phyloP scores from a whole-genome alignment of 2,329 filamentous ascomycete species.

The Aureobasidium sp. region DNA sequence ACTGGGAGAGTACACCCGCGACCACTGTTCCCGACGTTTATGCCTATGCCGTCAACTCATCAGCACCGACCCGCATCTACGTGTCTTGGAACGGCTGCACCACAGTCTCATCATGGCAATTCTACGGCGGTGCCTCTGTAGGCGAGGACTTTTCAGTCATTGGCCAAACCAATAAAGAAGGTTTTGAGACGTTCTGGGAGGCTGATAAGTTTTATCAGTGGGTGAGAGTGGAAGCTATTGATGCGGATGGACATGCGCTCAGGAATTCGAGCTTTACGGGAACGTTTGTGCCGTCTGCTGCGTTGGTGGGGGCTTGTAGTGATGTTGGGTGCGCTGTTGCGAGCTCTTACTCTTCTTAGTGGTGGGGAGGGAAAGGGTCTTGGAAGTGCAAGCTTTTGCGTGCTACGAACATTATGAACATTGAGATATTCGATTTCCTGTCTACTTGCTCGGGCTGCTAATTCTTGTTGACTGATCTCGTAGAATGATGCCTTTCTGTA shows the following conservation, averaged over 20 bases:
- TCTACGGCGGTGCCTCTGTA: constrained; percentile 30
- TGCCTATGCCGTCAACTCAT: constrained; percentile 25
- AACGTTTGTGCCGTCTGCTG: constrained; percentile 18
- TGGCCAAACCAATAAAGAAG: constrained; percentile 15
- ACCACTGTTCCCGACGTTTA: constrained; percentile 30
- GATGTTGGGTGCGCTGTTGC: constrained; percentile 9
- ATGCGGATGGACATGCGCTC: constrained; percentile 19
- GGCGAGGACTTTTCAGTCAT: constrained; percentile 18
- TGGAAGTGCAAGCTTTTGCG: background rate
- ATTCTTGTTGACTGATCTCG: too few species aligned
- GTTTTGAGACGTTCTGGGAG: constrained; percentile 23
- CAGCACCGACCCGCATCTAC: constrained; percentile 33
- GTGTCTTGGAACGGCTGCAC: constrained; percentile 46
- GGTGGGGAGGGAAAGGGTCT: background rate
- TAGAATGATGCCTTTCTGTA: too few species aligned
- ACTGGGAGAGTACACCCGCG: constrained; percentile 35
- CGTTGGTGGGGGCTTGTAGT: background rate
- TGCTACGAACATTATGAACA: background rate
- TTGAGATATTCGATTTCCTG: background rate
- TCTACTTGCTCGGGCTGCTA: too few species aligned
- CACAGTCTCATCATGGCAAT: constrained; percentile 39
- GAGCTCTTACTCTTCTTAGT: constrained; percentile 7
- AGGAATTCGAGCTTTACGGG: constrained; percentile 23
- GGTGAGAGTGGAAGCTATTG: constrained; percentile 22
- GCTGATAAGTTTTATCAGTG: constrained; percentile 18